Evolutionary conservation across 352 stramenopile species (phyloP).

Genomic region (Halophytophthora polymorphica): DNA sequence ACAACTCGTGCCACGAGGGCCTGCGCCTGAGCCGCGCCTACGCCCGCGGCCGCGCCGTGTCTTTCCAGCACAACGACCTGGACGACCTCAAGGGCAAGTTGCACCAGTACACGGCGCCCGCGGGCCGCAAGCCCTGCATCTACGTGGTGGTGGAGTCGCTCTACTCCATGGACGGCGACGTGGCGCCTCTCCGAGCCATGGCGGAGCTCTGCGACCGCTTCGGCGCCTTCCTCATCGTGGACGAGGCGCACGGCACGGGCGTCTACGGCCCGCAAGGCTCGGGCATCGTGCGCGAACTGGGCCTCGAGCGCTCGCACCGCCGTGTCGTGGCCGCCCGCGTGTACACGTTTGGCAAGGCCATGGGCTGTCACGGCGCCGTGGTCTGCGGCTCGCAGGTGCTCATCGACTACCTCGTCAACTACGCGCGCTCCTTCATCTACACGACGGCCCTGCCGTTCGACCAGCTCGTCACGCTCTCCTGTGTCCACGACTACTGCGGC

Average conservation of each 20-base stretch:
- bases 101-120: constrained; percentile 19
- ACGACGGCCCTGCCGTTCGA: constrained; percentile 93
- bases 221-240: constrained; percentile 91
- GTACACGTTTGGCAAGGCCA: constrained; percentile 97
- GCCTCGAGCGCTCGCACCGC: constrained; percentile 73
- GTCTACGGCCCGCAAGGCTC: constrained; percentile 83
- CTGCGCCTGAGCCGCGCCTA: constrained; percentile 83
- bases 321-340: constrained; percentile 78
- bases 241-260: constrained; percentile 95
- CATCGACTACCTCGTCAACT: constrained; percentile 96
- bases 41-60: constrained; percentile 32
- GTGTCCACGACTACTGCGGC: constrained; percentile 88
- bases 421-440: constrained; percentile 97
- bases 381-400: constrained; percentile 89
- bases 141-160: constrained; percentile 97
- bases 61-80: constrained; percentile 88
- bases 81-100: constrained; percentile 68
- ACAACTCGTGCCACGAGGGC: constrained; percentile 96
- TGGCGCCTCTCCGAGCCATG: constrained; percentile 89
- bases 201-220: constrained; percentile 69
- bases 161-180: constrained; percentile 98
- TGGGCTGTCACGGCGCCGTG: constrained; percentile 94
- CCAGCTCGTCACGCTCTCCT: constrained; percentile 88
- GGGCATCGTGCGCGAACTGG: constrained; percentile 61
- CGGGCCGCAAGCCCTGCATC: constrained; percentile 41